Base-by-base conservation (phyloP, 1,284 basidiomycete genomes). In the Ceratobasidium sp. region DNA sequence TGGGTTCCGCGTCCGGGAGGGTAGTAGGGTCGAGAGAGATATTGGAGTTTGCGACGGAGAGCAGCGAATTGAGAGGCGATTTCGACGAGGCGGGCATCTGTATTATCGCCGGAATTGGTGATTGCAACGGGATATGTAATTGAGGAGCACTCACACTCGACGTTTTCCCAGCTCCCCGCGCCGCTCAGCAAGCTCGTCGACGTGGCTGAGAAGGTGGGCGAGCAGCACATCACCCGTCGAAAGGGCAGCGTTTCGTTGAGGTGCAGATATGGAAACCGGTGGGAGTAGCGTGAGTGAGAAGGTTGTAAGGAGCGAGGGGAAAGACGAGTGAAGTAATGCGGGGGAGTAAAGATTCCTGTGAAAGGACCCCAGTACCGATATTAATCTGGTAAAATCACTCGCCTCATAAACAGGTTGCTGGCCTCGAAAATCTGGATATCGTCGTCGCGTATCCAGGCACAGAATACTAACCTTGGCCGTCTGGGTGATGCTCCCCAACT, bases 401-500 rank as follows among this genome's bases (percentile, higher is more conserved):
- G 89, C 88, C 7, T 86, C 83, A 29, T 86, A 81, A 54, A 89
- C 81, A 69, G 89, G 87, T 41, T 83, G 82, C 77, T 86, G 2
- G 29, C 54, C 14, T 69, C 43, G 29, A 66, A 51, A 13, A n/a
- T 29, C 54, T 62, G 34, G 56, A 63, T 19, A 6, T 22, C n/a
- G 48, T 77, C 59, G 14, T 7, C 27, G 76, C 49, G 29, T 41
- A 39, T 41, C 61, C 29, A 68, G 68, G 43, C 49, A 58, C 29
- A 19, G 53, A 22, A 2, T 29, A 16, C 75, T 51, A 71, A 93
- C 94, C 87, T 95, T 92, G 76, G 95, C 86, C 51, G 86, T 87
- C 81, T 92, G 93, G 81, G 90, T 91, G 53, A 95, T 87, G 76
- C 95, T 93, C 56, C 88, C 89, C 19, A 96, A 83, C 79, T 96